Evolutionary conservation across 179 eudicot genomes (phyloP), one percentile per base, ranked within the genome.

Genomic region (Corrigiola litoralis): DNA sequence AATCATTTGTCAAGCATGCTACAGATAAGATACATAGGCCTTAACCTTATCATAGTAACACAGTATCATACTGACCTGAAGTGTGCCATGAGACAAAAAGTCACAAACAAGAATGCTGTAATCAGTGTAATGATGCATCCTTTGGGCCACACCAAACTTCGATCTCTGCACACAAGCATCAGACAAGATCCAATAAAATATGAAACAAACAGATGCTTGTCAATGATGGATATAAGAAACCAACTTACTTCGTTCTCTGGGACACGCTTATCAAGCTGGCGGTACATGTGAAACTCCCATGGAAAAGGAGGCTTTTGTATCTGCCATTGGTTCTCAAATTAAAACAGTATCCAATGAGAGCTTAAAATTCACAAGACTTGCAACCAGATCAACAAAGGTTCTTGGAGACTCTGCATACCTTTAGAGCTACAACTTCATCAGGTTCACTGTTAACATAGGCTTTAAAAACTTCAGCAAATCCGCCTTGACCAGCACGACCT

Each of bases 251-350:
- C 80, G 66, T 78, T 77, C 1, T 72, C 78, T 62, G 83, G 75
- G 51, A 94, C 75, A 42, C 86, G 81, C 67, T 52, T 73, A 79
- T 94, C 99, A 75, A 92, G 95, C 70, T 81, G 97, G 42, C 95
- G 83, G 68, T 94, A 94, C 81, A 94, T 85, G 79, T 87, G 88
- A 74, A 94, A 94, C 76, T 94, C 99, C 99, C 99, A 94, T 32
- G 94, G 81, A 70, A 94, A 90, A 48, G 97, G 79, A 23, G 98
- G 98, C 58, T 82, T 85, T 80, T 94, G 99, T 66, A 94, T 77
- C 99, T 94, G 83, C 71, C 27, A 78, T 21, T 74, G 40, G 61
- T 32, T 47, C 44, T 52, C 64, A 73, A 56, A 67, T 61, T 25
- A 65, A 63, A 61, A 63, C n/a, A 56, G 25, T 54, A 53, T 25